Conservation (phyloP, 2,329 filamentous ascomycete species). For the Exophiala calicioides region DNA sequence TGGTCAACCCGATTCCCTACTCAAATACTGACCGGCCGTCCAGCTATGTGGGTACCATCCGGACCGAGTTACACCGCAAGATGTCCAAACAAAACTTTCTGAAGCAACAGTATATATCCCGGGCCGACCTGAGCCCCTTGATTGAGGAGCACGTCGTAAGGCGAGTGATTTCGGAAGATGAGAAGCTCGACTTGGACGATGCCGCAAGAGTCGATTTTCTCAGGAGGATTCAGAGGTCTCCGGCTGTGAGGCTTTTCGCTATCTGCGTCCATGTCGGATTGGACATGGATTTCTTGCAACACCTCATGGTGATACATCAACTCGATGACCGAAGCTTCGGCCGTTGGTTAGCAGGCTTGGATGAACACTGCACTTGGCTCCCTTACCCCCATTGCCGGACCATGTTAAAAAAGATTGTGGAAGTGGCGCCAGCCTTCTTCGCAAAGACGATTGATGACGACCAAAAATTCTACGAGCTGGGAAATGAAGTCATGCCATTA, state of each 20-base stretch:
- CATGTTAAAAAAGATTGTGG: background rate
- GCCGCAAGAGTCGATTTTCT: background rate
- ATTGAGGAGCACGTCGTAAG: background rate
- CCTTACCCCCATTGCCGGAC: background rate
- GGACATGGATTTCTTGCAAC: background rate
- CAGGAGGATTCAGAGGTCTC: background rate
- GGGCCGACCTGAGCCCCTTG: background rate
- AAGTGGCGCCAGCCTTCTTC: background rate
- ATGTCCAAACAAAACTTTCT: conserved; percentile 1
- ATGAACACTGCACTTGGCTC: no score
- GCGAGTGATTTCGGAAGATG: background rate
- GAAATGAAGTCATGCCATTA: background rate
- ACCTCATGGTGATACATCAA: background rate
- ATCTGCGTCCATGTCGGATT: background rate
- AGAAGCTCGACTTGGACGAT: background rate
- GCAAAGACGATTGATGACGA: background rate
- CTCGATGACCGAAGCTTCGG: no score
- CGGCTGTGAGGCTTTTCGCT: background rate
- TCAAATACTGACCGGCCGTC: no score
- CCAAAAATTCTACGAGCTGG: background rate
- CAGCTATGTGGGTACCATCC: background rate
- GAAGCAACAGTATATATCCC: background rate
- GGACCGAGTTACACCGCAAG: background rate
- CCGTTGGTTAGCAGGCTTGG: no score
- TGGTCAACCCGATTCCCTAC: background rate